Evolutionary conservation across 352 stramenopile species (phyloP).

Genomic region (Globisporangium viniferum): DNA sequence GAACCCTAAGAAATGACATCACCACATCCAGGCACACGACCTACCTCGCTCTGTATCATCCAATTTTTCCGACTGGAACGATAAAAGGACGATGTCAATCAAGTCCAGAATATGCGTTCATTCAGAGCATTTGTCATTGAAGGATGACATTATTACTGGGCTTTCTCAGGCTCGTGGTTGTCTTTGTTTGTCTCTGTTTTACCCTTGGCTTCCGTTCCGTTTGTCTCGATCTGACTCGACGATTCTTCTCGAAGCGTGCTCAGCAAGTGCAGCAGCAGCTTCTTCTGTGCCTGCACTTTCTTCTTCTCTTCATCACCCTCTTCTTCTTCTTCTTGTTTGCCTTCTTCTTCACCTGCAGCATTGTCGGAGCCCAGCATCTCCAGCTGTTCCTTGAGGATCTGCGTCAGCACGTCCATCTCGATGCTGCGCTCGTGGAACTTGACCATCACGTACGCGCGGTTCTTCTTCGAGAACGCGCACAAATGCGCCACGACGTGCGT

Average conservation of each 20-base stretch:
- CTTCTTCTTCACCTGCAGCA: constrained; percentile 8
- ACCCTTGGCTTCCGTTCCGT: not conserved
- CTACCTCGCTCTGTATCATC: not conserved
- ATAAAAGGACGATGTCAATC: not conserved
- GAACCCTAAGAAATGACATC: not conserved
- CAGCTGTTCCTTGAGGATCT: constrained; percentile 59
- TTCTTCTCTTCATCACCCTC: constrained; percentile 21
- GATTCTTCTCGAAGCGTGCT: constrained; percentile 14
- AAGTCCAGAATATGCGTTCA: not conserved
- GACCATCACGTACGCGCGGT: constrained; percentile 65
- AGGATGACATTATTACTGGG: not conserved
- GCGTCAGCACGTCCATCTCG: constrained; percentile 36
- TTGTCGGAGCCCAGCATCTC: constrained; percentile 30
- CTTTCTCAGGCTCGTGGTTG: not conserved
- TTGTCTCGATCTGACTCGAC: constrained; percentile 12
- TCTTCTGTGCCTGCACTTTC: constrained; percentile 32
- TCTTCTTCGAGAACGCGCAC: constrained; percentile 56
- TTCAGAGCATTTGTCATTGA: not conserved
- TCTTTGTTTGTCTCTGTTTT: not conserved
- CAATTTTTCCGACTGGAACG: not conserved
- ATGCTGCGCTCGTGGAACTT: constrained; percentile 76
- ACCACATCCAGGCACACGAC: not conserved
- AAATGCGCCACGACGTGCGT: constrained; percentile 63
- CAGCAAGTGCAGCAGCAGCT: constrained; percentile 37
- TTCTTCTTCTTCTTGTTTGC: constrained; percentile 6